Evolutionary conservation across 176 grass and related monocot species (phyloP), one percentile per base, ranked within the genome.

Genomic region (Oryza glaberrima): DNA sequence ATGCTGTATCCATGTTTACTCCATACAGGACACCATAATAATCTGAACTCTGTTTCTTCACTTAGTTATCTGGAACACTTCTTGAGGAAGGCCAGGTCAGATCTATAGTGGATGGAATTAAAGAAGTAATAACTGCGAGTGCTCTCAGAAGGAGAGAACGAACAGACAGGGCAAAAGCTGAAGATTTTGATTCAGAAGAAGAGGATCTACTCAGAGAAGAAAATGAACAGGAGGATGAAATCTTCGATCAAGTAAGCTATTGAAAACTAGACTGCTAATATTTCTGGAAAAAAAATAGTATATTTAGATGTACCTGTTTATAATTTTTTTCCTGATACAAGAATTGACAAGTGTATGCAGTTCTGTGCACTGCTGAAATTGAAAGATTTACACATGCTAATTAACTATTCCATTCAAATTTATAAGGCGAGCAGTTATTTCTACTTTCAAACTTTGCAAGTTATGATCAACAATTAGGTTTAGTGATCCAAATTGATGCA

Each of bases 171-270:
- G 84, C 79, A 23, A 88, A 81, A 44, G 88, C 90, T 26, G 90
- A 95, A 60, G 90, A 92, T 61, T 95, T 92, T 20, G 93, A 95
- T 95, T 91, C 90, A 65, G 93, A 95, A 70, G 93, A 95, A 92
- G 90, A 87, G 35, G 93, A 95, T 72, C 54, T 95, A 16, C 85
- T 95, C 54, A 88, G 90, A 80, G 93, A 92, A 90, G 93, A 95
- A 90, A 95, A 95, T 7, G 93, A 95, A 81, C 90, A 90, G 82
- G 93, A 95, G 80, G 93, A 95, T 86, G 93, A 95, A 81, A 91
- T 95, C 9, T 92, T 95, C 78, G 90, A 95, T 80, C 93, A 95
- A 82, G 93, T 94, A 85, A 87, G 75, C 69, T 79, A 52, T 46
- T 10, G 0, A 86, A 86, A 36, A 77, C 47, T 82, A 47, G 17